These are phyloP conservation scores for Arthrinium phaeospermum DNA, from an alignment of 2,329 filamentous ascomycete species.

Conservation along the genomic window DNA sequence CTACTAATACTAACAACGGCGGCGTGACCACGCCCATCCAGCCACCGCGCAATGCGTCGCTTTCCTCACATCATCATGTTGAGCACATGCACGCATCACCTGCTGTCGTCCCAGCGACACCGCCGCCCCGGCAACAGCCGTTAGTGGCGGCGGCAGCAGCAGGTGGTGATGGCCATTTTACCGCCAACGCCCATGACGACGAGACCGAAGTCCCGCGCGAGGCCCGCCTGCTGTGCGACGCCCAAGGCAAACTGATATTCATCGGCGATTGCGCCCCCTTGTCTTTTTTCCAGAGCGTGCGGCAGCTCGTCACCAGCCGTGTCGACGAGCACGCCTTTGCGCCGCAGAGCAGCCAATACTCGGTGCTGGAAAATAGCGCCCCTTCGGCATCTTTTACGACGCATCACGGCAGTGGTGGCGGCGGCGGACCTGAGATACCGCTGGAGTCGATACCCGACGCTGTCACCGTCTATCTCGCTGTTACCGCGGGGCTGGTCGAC, in stretches of 20 bases:
- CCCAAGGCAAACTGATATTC: constrained; percentile 61
- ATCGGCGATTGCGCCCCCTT: constrained; percentile 62
- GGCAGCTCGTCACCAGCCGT: constrained; percentile 55
- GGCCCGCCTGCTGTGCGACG: constrained; percentile 56
- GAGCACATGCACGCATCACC: not conserved
- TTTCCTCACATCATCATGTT: not conserved
- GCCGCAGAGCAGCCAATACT: constrained; percentile 56
- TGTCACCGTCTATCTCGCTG: constrained; percentile 32
- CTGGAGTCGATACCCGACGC: constrained; percentile 25
- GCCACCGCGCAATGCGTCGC: not conserved
- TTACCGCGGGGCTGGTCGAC: constrained; percentile 53
- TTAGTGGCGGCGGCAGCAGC: not conserved
- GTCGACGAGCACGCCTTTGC: constrained; percentile 58
- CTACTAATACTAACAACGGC: not conserved
- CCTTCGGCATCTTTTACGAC: constrained; percentile 22
- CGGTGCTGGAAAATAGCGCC: constrained; percentile 52
- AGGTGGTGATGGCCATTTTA: not conserved
- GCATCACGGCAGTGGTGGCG: not conserved
- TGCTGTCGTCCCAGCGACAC: not conserved
- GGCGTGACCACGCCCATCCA: not conserved
- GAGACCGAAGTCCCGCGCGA: constrained; percentile 61
- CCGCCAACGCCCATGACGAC: constrained; percentile 45
- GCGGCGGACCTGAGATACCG: constrained; percentile 28
- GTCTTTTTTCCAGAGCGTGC: constrained; percentile 61
- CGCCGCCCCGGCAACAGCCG: not conserved